Conservation (phyloP, 225 moss, liverwort and hornwort species). For the Thuidium tamariscinum region DNA sequence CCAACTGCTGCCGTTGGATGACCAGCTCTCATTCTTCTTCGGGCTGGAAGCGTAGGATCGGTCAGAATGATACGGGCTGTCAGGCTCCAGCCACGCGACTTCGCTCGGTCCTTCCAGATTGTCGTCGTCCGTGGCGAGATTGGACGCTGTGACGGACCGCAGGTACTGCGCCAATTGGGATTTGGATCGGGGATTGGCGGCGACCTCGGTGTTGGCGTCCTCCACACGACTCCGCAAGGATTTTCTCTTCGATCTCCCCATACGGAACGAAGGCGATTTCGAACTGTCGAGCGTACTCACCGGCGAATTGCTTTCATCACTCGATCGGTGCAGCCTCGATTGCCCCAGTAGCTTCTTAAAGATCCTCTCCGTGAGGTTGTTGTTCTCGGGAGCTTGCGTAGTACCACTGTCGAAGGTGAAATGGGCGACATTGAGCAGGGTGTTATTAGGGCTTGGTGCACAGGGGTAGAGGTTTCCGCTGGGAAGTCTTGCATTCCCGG, state of each 20-base stretch:
- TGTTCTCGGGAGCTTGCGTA: neutral
- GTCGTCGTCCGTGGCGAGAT: constrained; percentile 8
- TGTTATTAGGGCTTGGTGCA: neutral
- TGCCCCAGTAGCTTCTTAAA: constrained; percentile 40
- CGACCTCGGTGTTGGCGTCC: constrained; percentile 13
- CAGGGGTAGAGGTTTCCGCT: constrained; percentile 24
- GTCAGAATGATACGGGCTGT: constrained; percentile 18
- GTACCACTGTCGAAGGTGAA: constrained; percentile 15
- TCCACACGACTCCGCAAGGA: constrained; percentile 36
- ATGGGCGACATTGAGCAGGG: constrained; percentile 23
- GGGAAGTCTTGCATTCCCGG: neutral
- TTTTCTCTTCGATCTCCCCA: constrained; percentile 8
- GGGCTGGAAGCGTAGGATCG: constrained; percentile 7
- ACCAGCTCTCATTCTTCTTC: constrained; percentile 30
- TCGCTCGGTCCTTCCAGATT: constrained; percentile 41
- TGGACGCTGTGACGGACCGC: constrained; percentile 12
- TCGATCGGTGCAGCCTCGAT: constrained; percentile 8
- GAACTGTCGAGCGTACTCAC: constrained; percentile 26
- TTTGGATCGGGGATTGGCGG: constrained; percentile 11
- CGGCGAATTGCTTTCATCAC: neutral
- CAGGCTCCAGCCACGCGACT: constrained; percentile 43
- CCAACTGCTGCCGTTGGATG: constrained; percentile 25
- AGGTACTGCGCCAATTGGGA: constrained; percentile 32
- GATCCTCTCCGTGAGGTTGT: constrained; percentile 30
- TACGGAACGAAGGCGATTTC: constrained; percentile 7